phyloP scores from a whole-genome alignment of 257 asterid genomes.

The Mitragyna speciosa region DNA sequence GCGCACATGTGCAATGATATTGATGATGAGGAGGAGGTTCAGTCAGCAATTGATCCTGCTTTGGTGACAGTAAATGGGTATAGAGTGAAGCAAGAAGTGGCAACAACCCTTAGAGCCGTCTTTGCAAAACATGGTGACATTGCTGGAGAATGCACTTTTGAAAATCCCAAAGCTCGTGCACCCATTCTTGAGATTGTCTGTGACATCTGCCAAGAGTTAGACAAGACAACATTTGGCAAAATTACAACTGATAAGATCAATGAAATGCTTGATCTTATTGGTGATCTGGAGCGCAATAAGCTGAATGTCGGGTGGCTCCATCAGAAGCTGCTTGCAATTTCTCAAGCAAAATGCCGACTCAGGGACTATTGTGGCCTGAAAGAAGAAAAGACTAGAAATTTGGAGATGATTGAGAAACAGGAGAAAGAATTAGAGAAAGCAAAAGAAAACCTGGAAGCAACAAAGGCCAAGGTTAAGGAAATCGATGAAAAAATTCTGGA shows the following conservation, averaged over 20 bases:
- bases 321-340: constrained; percentile 8
- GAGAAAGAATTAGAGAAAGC: background rate
- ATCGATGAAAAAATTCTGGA: background rate
- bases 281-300: constrained; percentile 15
- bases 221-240: background rate
- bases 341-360: background rate
- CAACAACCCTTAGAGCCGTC: constrained; percentile 13
- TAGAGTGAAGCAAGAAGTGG: constrained; percentile 20
- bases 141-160: constrained; percentile 8
- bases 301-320: constrained; percentile 23
- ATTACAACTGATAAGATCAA: constrained; percentile 2
- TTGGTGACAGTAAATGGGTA: constrained; percentile 13
- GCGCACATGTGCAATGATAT: constrained; percentile 6
- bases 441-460: background rate
- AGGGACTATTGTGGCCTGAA: background rate
- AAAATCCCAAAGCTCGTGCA: background rate
- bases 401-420: constrained; percentile 5
- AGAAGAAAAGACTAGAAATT: background rate
- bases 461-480: background rate
- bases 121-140: constrained; percentile 21
- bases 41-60: background rate
- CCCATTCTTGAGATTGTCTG: constrained; percentile 16
- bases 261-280: constrained; percentile 3
- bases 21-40: constrained; percentile 20
- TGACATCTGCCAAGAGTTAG: background rate